A percentile compares a stretch with the other conserved stretches of the same genome.
Evolutionary conservation across 1,284 basidiomycete species (phyloP).

Genomic region (Neonothopanus nambi): DNA sequence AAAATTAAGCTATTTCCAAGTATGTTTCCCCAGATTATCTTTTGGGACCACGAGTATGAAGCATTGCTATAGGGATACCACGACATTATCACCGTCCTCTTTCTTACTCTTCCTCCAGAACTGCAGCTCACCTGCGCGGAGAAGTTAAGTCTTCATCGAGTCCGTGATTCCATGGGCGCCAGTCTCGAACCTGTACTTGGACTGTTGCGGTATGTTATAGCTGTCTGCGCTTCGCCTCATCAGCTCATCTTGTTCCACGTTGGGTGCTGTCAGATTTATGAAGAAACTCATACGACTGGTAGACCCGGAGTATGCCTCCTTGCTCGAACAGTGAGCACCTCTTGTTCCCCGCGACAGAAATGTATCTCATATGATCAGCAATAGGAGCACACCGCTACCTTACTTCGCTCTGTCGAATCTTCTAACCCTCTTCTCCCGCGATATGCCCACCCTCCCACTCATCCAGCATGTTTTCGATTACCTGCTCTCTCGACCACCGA

Average conservation of each 20-base stretch:
- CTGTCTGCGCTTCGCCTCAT: not conserved
- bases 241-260: conserved; percentile 13
- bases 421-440: conserved; percentile 89
- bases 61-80: conserved; percentile 73
- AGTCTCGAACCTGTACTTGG: conserved; percentile 86
- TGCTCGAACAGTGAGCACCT: conserved; percentile 64
- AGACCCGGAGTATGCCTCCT: conserved; percentile 69
- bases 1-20: conserved; percentile 84
- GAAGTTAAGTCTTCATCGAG: conserved; percentile 77
- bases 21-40: conserved; percentile 26
- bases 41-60: not conserved
- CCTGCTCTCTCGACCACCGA: conserved; percentile 80
- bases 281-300: conserved; percentile 68
- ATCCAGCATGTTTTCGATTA: conserved; percentile 91
- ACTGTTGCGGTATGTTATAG: conserved; percentile 68
- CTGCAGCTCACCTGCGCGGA: conserved; percentile 60
- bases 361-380: not conserved
- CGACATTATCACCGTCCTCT: conserved; percentile 86
- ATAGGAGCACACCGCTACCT: conserved; percentile 62
- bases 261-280: conserved; percentile 52
- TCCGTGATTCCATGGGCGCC: conserved; percentile 88
- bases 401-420: conserved; percentile 91
- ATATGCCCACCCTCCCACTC: conserved; percentile 79
- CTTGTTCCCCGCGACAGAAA: not conserved
- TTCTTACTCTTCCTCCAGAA: conserved; percentile 73